Percentiles rank a stretch among this genome's conserved stretches.
These are phyloP conservation scores for Starmerella sirachaensis DNA, from an alignment of 805 yeast genomes.

Conservation along the genomic window DNA sequence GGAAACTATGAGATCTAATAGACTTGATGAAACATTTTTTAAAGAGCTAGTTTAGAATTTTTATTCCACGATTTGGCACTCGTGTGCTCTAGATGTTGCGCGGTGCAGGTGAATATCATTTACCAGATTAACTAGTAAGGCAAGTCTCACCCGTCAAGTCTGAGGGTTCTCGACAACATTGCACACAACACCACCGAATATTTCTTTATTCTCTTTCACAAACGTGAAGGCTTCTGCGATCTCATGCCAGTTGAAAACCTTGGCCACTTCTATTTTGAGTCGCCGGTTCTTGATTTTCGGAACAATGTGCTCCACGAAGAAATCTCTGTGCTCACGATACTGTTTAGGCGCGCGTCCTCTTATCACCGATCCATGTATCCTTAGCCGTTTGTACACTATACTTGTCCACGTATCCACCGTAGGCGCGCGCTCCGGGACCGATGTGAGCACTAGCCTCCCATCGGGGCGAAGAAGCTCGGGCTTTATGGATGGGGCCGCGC, in stretches of 20 bases:
- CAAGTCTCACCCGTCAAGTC: too few relatives aligned
- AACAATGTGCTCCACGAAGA: conserved; percentile 21
- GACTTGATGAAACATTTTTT: too few relatives aligned
- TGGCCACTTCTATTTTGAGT: conserved; percentile 22
- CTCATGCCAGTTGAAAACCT: conserved; percentile 11
- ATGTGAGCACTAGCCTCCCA: conserved; percentile 24
- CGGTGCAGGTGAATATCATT: too few relatives aligned
- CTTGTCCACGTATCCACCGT: background rate
- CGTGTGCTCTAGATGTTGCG: too few relatives aligned
- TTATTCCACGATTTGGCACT: too few relatives aligned
- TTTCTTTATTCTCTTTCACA: conserved; percentile 3
- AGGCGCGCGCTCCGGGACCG: conserved; percentile 5
- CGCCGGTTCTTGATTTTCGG: conserved; percentile 24
- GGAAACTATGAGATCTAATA: too few relatives aligned
- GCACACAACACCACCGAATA: conserved; percentile 21
- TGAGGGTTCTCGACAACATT: too few relatives aligned
- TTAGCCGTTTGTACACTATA: conserved; percentile 22
- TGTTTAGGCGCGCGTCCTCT: conserved; percentile 23
- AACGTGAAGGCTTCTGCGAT: conserved; percentile 1
- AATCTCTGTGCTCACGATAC: conserved; percentile 22
- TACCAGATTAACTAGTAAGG: too few relatives aligned
- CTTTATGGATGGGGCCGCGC: conserved; percentile 19
- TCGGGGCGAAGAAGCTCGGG: conserved; percentile 23
- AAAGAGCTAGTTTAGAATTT: too few relatives aligned
- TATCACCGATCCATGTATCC: conserved; percentile 26